These are phyloP conservation scores for Trichosporon faecale DNA, from an alignment of 1,284 basidiomycete species.

Conservation along the genomic window DNA sequence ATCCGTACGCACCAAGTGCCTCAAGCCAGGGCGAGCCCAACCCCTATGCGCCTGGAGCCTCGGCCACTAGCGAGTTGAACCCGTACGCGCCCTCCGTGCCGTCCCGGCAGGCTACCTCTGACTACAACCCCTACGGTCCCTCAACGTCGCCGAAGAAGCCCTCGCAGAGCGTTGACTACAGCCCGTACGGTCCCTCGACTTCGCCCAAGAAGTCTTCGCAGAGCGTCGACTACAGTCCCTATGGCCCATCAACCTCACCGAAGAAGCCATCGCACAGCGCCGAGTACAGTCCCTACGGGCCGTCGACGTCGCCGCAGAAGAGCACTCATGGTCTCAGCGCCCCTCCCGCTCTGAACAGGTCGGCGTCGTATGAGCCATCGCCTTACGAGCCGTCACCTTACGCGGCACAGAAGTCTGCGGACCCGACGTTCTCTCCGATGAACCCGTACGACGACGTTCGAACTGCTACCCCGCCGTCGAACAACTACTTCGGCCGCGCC, in stretches of 20 bases:
- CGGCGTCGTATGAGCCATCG: conserved; percentile 14
- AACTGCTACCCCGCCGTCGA: conserved; percentile 29
- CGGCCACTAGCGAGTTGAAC: neutral
- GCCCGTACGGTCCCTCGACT: conserved; percentile 11
- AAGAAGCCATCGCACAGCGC: neutral
- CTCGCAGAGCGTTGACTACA: conserved; percentile 10
- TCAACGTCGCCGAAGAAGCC: neutral
- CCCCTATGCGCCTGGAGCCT: neutral
- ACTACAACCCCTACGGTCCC: conserved; percentile 19
- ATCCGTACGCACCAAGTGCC: conserved; percentile 16
- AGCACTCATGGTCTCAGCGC: neutral
- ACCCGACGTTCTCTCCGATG: conserved; percentile 13
- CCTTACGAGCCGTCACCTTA: conserved; percentile 28
- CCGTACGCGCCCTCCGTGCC: conserved; percentile 16
- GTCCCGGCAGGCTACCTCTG: conserved; percentile 1
- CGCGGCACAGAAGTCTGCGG: conserved; percentile 10
- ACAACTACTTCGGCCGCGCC: conserved; percentile 56
- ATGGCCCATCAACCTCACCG: neutral
- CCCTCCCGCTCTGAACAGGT: neutral
- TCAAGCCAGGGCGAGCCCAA: neutral
- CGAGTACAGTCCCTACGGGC: conserved; percentile 13
- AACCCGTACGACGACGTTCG: neutral
- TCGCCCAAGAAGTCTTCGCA: conserved; percentile 2
- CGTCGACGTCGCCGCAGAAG: conserved; percentile 12
- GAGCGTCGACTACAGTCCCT: conserved; percentile 11